Evolutionary conservation across 495 filamentous ascomycete genomes (phyloP).

Genomic region (Tetracladium setigerum): DNA sequence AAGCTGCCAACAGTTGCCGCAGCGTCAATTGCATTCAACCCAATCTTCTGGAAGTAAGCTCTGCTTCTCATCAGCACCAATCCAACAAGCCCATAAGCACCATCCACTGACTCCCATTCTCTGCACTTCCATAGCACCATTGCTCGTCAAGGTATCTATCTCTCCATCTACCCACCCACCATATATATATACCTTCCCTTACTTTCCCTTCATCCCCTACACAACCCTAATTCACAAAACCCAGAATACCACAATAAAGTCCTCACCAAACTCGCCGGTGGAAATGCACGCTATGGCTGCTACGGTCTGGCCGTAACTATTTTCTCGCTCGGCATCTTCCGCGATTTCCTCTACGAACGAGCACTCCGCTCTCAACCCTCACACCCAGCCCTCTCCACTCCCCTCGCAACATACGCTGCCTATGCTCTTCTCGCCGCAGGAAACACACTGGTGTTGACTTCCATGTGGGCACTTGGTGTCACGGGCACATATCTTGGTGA

Average conservation of each 20-base stretch:
- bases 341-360: slow-evolving; percentile 69
- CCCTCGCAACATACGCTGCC: slow-evolving; percentile 47
- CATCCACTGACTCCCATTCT: not conserved
- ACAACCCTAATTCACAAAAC: not conserved
- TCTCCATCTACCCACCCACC: slow-evolving; percentile 1
- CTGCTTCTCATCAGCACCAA: not conserved
- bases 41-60: slow-evolving; percentile 72
- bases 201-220: not conserved
- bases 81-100: not conserved
- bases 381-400: slow-evolving; percentile 49
- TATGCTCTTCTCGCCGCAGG: slow-evolving; percentile 64
- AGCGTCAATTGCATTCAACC: slow-evolving; percentile 64
- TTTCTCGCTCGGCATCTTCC: slow-evolving; percentile 83
- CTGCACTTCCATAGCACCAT: slow-evolving; percentile 39
- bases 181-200: not conserved
- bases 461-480: slow-evolving; percentile 87
- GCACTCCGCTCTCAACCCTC: slow-evolving; percentile 74
- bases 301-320: slow-evolving; percentile 84
- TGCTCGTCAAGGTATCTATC: slow-evolving; percentile 53
- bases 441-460: slow-evolving; percentile 78
- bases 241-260: slow-evolving; percentile 88
- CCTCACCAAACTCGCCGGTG: slow-evolving; percentile 79
- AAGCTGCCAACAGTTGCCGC: slow-evolving; percentile 48
- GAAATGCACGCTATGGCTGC: slow-evolving; percentile 74
- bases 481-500: slow-evolving; percentile 97